Evolutionary conservation across 176 grass and related monocot species (phyloP).

Genomic region (sorghum (Sorghum bicolor)): DNA sequence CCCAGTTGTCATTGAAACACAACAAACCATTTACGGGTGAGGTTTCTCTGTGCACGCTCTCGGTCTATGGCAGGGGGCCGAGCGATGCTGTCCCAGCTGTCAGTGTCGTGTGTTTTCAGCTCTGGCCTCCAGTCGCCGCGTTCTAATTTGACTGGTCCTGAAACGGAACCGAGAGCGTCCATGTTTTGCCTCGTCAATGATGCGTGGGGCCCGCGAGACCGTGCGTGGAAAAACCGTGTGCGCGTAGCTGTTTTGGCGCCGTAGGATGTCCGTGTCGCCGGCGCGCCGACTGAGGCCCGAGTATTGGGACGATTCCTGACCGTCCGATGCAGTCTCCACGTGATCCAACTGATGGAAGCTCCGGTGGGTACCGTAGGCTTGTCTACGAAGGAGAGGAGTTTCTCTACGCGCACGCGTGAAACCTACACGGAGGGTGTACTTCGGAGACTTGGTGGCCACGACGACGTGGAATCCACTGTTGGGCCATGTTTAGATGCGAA

Average conservation of each 20-base stretch:
- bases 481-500: no score
- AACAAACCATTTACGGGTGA: rapidly evolving
- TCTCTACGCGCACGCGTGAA: not conserved
- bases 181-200: not conserved
- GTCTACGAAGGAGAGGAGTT: not conserved
- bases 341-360: not conserved
- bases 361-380: not conserved
- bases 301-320: not conserved
- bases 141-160: constrained; percentile 20
- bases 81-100: not conserved
- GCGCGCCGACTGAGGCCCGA: constrained; percentile 27
- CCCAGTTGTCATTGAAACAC: not conserved
- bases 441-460: not conserved
- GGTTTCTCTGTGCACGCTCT: not conserved
- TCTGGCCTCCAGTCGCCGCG: not conserved
- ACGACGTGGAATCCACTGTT: constrained; percentile 2
- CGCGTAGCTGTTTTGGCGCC: constrained; percentile 9
- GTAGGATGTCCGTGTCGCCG: constrained; percentile 39
- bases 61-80: not conserved
- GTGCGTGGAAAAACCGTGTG: not conserved
- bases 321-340: not conserved
- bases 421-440: not conserved
- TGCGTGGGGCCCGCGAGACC: not conserved
- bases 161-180: not conserved
- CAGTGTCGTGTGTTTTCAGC: not conserved